A percentile compares a stretch with the other conserved stretches of the same genome.
These are phyloP conservation scores for Rhazya stricta DNA, from an alignment of 257 asterid genomes.

Conservation along the genomic window DNA sequence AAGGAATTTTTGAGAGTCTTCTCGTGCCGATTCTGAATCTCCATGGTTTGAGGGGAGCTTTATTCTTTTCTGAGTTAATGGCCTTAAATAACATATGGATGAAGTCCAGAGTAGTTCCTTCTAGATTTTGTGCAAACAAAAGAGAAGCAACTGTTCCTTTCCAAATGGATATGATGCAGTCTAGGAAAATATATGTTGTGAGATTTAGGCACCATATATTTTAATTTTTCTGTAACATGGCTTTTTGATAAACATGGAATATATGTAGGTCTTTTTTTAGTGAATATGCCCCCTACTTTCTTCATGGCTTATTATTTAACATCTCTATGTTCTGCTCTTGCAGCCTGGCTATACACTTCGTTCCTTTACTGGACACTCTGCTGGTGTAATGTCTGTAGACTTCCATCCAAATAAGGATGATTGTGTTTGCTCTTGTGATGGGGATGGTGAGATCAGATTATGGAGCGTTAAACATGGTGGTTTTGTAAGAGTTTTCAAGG, in stretches of 20 bases:
- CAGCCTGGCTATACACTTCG: conserved; percentile 87
- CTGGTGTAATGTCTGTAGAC: conserved; percentile 85
- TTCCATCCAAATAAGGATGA: conserved; percentile 95
- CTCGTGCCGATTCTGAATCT: not conserved
- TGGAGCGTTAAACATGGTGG: conserved; percentile 81
- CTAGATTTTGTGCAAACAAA: not conserved
- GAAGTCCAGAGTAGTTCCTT: not conserved
- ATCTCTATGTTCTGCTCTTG: not conserved
- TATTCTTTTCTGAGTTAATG: not conserved
- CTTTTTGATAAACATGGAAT: not conserved
- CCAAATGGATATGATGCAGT: not conserved
- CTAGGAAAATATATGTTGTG: not conserved
- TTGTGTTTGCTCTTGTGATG: conserved; percentile 88
- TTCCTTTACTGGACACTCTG: conserved; percentile 81
- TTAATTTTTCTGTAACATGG: not conserved
- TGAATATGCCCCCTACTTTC: not conserved
- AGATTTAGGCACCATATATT: not conserved
- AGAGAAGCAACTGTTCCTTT: not conserved
- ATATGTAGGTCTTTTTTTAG: not conserved
- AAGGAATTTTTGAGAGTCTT: not conserved
- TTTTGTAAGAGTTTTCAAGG: conserved; percentile 76
- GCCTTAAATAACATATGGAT: not conserved
- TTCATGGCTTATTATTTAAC: not conserved
- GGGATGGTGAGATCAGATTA: conserved; percentile 88
- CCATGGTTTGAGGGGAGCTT: not conserved